Conservation (phyloP, 768 basidiomycete genomes). For the Boletus coccyginus region DNA sequence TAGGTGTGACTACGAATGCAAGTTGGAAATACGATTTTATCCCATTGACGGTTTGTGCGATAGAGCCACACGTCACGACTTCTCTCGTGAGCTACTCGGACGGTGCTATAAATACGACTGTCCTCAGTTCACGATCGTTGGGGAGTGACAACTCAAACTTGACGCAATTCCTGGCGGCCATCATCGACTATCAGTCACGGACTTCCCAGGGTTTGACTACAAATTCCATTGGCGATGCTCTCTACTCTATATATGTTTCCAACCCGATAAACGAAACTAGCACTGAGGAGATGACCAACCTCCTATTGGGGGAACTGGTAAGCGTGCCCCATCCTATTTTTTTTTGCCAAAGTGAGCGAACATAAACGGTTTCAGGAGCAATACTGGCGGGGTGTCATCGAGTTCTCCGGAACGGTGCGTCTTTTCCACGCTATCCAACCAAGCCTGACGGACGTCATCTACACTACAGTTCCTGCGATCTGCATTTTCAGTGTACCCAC, state of each 20-base stretch:
- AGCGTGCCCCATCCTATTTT: neutral
- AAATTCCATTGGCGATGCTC: neutral
- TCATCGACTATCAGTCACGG: constrained; percentile 2
- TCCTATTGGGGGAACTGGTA: constrained; percentile 4
- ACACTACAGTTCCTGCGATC: constrained; percentile 4
- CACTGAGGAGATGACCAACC: neutral
- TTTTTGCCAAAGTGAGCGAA: too few species aligned
- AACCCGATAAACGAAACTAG: neutral
- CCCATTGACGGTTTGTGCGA: constrained; percentile 4
- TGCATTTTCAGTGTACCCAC: constrained; percentile 3
- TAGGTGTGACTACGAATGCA: neutral
- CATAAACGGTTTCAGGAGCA: neutral
- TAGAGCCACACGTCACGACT: constrained; percentile 8
- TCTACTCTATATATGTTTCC: constrained; percentile 12
- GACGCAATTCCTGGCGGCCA: constrained; percentile 11
- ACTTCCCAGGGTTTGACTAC: neutral
- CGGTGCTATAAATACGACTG: neutral
- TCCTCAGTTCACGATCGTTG: neutral
- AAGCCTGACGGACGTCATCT: neutral
- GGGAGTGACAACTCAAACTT: constrained; percentile 2
- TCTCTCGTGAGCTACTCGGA: constrained; percentile 14
- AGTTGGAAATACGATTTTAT: constrained; percentile 17
- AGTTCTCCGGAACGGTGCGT: constrained; percentile 16
- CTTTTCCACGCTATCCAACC: neutral
- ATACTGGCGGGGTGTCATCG: constrained; percentile 16